These are phyloP conservation scores for Candida mesenterica DNA, from an alignment of 1,139 yeast genomes.

Conservation along the genomic window DNA sequence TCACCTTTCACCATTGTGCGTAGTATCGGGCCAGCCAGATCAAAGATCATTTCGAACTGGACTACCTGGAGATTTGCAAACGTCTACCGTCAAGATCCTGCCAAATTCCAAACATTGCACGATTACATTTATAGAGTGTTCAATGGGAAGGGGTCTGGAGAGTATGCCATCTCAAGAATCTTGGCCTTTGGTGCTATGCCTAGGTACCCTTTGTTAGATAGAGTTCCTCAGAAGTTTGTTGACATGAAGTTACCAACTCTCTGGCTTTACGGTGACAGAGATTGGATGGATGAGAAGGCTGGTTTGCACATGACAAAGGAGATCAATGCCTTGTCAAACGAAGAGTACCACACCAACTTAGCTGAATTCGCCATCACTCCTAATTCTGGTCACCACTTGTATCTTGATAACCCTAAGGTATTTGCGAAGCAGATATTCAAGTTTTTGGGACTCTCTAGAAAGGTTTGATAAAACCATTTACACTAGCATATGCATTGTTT, in stretches of 20 bases:
- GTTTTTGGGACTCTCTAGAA: constrained; percentile 4
- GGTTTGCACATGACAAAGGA: constrained; percentile 41
- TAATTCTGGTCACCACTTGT: constrained; percentile 48
- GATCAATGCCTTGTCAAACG: constrained; percentile 32
- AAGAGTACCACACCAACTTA: constrained; percentile 15
- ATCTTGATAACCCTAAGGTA: constrained; percentile 30
- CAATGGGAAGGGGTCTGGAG: constrained; percentile 46
- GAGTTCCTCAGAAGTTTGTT: constrained; percentile 39
- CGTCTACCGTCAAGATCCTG: constrained; percentile 29
- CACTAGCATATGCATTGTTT: too few species aligned
- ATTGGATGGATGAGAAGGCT: constrained; percentile 50
- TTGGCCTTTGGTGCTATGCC: constrained; percentile 42
- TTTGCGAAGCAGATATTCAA: constrained; percentile 11
- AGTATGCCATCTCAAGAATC: constrained; percentile 43
- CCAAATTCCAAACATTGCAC: constrained; percentile 35
- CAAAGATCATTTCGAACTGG: constrained; percentile 41
- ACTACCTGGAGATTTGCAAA: constrained; percentile 42
- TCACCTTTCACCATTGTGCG: constrained; percentile 42
- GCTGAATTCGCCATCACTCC: constrained; percentile 31
- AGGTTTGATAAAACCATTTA: too few species aligned
- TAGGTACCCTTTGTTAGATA: constrained; percentile 42
- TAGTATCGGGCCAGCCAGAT: constrained; percentile 35
- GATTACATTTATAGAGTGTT: constrained; percentile 43
- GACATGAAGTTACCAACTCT: constrained; percentile 41
- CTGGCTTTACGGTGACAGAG: constrained; percentile 48